Base-by-base conservation (phyloP, 1,139 yeast species). In the Pichia kudriavzevii region DNA sequence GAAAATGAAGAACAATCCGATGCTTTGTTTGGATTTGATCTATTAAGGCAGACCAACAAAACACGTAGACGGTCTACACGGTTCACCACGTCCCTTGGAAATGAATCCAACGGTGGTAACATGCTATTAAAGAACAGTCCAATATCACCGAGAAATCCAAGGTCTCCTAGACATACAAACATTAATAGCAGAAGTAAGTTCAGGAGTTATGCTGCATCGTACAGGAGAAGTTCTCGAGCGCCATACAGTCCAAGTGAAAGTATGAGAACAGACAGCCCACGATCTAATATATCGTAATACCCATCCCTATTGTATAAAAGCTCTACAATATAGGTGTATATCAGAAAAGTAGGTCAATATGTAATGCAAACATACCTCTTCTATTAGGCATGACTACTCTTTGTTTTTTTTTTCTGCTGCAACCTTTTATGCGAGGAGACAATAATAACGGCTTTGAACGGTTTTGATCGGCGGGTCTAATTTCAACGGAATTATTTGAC, bases 61-160 rank as follows among this genome's bases (percentile, higher is more conserved):
- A 31, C 37, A 2, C 33, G 41, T 27, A 38, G 45, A 21, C 36
- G 45, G 27, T 42, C 48, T 2, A 34, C 37, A 3, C 20, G 46
- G n/a, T 32, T 41, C 2, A 34, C 36, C 15, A 41, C 44, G n/a
- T 42, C 42, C 6, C 36, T 34, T 5, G 27, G 46, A 3, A 31
- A 30, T 14, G 49, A 43, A 25, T 37, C 41, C 2, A n/a, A n/a
- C n/a, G 18, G 23, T 14, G 42, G 42, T 2, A 39, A 31, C 24
- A 10, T 39, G 13, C 24, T 39, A 9, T 24, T 39, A 11, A 32
- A 32, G 5, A 32, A 46, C 9, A 48, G 49, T 23, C 50, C 53
- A 4, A 39, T 47, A n/a, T 43, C 52, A 6, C 50, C 52, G 11
- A 39, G 48, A 28, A 41, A 50, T 7, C 51, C 55, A 9, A 38